These are phyloP conservation scores for Raphanus raphanistrum DNA, from an alignment of 345 rosid genomes.

Conservation along the genomic window DNA sequence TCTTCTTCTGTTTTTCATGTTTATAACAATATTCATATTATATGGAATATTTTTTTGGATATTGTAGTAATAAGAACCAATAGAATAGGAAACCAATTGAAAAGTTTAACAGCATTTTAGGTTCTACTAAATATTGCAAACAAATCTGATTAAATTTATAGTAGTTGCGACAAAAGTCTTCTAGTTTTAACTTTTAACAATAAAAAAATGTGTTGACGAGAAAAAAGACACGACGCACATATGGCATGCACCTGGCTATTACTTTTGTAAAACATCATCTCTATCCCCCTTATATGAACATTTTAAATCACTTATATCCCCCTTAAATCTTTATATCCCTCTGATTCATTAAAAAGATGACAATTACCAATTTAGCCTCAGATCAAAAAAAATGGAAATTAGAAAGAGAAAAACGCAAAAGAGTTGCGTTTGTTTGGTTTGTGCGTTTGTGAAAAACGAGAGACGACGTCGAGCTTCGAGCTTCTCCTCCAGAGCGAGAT, in stretches of 20 bases:
- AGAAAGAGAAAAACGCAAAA: too few relatives aligned
- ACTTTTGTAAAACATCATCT: neutral
- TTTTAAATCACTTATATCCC: too few relatives aligned
- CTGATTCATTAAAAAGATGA: too few relatives aligned
- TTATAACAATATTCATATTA: neutral
- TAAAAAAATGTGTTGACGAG: neutral
- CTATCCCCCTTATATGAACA: too few relatives aligned
- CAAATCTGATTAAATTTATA: neutral
- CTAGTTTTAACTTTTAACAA: neutral
- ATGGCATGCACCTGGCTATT: neutral
- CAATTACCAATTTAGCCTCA: too few relatives aligned
- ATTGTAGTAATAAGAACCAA: neutral
- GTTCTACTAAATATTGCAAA: neutral
- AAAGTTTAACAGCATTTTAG: neutral
- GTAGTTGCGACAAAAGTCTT: neutral
- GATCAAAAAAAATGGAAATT: too few relatives aligned
- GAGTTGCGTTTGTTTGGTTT: too few relatives aligned
- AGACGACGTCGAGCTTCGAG: too few relatives aligned
- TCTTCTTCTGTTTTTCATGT: too few relatives aligned
- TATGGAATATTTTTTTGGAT: neutral
- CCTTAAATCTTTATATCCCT: too few relatives aligned
- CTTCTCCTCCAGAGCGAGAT: too few relatives aligned
- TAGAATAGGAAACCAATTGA: neutral
- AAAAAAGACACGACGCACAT: conserved; percentile 2
- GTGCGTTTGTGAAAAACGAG: too few relatives aligned